Conservation (phyloP, 2,329 filamentous ascomycete species). For the Neonectria faginata region DNA sequence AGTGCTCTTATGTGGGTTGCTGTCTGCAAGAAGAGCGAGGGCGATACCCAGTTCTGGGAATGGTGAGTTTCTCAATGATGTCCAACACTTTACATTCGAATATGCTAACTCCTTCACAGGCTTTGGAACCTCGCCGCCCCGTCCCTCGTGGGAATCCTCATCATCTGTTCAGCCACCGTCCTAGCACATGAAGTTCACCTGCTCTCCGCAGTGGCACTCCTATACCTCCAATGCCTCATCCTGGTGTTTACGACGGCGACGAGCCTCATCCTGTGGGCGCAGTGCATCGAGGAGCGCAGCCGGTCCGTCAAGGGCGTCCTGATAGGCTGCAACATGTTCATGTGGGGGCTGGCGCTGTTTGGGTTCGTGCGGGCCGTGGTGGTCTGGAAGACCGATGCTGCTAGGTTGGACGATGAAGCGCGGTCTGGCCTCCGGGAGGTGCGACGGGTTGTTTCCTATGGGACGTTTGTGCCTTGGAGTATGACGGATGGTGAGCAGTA, state of each 20-base stretch:
- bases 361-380: conserved; percentile 47
- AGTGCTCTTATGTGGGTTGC: conserved; percentile 45
- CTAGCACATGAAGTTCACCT: conserved; percentile 43
- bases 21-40: conserved; percentile 40
- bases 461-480: conserved; percentile 33
- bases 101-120: conserved; percentile 33
- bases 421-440: background rate
- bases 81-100: fast-evolving
- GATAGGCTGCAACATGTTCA: conserved; percentile 44
- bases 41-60: conserved; percentile 40
- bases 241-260: conserved; percentile 38
- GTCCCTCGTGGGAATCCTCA: conserved; percentile 30
- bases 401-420: conserved; percentile 14
- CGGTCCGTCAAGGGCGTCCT: conserved; percentile 42
- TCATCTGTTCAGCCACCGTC: conserved; percentile 42
- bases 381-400: conserved; percentile 43
- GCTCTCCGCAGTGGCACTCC: conserved; percentile 43
- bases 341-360: conserved; percentile 45
- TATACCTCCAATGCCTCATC: conserved; percentile 46
- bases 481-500: background rate
- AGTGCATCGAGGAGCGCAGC: conserved; percentile 40
- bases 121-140: conserved; percentile 44
- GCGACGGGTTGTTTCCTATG: conserved; percentile 30
- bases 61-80: conserved; percentile 34
- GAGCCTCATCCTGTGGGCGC: conserved; percentile 38